These are phyloP conservation scores for Colletotrichum kahawae DNA, from an alignment of 2,329 filamentous ascomycete genomes.

Conservation along the genomic window DNA sequence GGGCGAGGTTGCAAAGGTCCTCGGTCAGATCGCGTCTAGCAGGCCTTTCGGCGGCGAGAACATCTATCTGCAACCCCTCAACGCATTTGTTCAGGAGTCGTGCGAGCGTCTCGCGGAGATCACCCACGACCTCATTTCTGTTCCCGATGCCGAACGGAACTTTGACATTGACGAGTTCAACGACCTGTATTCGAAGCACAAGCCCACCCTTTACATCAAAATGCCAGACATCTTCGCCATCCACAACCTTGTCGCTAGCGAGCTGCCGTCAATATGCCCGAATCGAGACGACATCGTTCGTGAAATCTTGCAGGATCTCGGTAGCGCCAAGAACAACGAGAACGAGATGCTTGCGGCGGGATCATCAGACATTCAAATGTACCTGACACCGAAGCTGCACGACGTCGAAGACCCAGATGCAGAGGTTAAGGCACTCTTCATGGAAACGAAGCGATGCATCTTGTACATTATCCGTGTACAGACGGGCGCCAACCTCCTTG, in stretches of 20 bases:
- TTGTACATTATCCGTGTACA: slow-evolving; percentile 98
- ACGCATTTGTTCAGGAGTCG: slow-evolving; percentile 87
- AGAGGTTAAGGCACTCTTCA: slow-evolving; percentile 89
- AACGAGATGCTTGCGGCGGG: slow-evolving; percentile 88
- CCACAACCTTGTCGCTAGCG: slow-evolving; percentile 83
- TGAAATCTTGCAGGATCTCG: slow-evolving; percentile 91
- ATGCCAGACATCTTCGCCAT: slow-evolving; percentile 97
- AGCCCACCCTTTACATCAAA: slow-evolving; percentile 99
- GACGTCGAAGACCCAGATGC: slow-evolving; percentile 93
- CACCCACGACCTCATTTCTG: slow-evolving; percentile 78
- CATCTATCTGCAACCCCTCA: slow-evolving; percentile 92
- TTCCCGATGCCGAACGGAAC: slow-evolving; percentile 85
- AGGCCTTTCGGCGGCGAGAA: slow-evolving; percentile 93
- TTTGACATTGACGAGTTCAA: slow-evolving; percentile 99
- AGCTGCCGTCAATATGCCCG: slow-evolving; percentile 79
- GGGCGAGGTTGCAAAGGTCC: slow-evolving; percentile 87
- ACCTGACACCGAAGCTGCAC: slow-evolving; percentile 86
- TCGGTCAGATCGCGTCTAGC: slow-evolving; percentile 87
- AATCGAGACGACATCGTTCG: slow-evolving; percentile 85
- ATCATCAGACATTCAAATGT: slow-evolving; percentile 88
- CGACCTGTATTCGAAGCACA: slow-evolving; percentile 93
- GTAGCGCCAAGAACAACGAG: slow-evolving; percentile 96
- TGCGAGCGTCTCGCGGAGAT: slow-evolving; percentile 80
- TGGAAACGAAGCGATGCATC: slow-evolving; percentile 97
- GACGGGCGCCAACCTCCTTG: slow-evolving; percentile 87